phyloP scores from a whole-genome alignment of 192 early-diverging fungal genomes.

The Phlyctochytrium bullatum region DNA sequence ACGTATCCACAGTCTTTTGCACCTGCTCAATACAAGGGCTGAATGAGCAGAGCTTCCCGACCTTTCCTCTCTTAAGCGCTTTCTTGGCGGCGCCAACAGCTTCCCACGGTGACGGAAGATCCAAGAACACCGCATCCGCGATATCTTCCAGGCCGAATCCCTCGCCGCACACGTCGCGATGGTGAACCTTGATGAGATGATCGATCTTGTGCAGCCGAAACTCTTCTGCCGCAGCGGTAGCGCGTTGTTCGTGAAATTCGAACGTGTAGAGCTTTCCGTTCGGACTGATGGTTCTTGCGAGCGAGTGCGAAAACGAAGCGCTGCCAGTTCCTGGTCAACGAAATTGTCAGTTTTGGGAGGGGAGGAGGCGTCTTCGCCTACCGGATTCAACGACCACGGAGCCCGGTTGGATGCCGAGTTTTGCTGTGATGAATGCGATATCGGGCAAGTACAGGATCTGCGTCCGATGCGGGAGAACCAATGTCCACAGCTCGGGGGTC shows the following conservation, averaged over 20 bases:
- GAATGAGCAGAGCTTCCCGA: constrained; percentile 90
- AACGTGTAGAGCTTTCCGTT: constrained; percentile 89
- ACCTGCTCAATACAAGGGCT: constrained; percentile 98
- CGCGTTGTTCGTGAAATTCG: constrained; percentile 87
- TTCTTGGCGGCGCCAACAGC: constrained; percentile 81
- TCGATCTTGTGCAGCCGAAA: constrained; percentile 73
- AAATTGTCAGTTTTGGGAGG: background rate
- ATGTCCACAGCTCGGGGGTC: constrained; percentile 96
- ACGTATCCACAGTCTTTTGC: constrained; percentile 67
- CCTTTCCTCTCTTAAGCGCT: constrained; percentile 74
- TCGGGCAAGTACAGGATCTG: constrained; percentile 96
- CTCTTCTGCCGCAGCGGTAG: constrained; percentile 62
- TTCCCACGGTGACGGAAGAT: constrained; percentile 96
- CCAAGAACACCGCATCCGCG: constrained; percentile 90
- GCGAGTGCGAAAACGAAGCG: constrained; percentile 97
- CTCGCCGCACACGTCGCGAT: constrained; percentile 84
- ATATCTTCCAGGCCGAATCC: constrained; percentile 75
- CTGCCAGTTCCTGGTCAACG: constrained; percentile 71
- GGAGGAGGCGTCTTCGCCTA: constrained; percentile 10
- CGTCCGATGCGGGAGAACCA: constrained; percentile 87
- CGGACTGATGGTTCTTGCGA: constrained; percentile 83
- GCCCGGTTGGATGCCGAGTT: constrained; percentile 84
- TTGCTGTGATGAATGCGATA: constrained; percentile 83
- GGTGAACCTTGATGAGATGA: constrained; percentile 62
- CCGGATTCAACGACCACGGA: constrained; percentile 84